Evolutionary conservation across 768 basidiomycete genomes (phyloP), one percentile per base, ranked within the genome.

Genomic region (Hericium erinaceus): DNA sequence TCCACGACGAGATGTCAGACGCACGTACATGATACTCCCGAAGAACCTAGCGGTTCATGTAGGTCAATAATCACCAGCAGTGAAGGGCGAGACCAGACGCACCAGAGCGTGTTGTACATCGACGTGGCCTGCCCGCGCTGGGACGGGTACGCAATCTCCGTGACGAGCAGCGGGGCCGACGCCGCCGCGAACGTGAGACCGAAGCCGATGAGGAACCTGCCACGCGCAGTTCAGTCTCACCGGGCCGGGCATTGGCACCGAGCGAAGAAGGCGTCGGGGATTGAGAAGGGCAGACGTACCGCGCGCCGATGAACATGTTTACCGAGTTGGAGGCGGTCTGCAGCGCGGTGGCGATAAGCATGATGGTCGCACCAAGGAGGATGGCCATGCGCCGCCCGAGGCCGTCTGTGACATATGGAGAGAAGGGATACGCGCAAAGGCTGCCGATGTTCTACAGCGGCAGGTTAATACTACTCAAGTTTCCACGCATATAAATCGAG

Each of bases 71-170:
- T 39, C 28, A 41, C 40, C 12, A 4, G 57, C 49, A 3, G 49
- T 1, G 13, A 15, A 20, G 15, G 1, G 49, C 18, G 18, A 26
- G 12, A 16, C 10, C 33, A 56, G 20, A 59, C 64, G 20, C 64
- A 77, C 78, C 77, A 78, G 20, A 77, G 66, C 12, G 70, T 67
- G 66, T 75, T 75, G 64, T 75, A 77, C 33, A 72, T 63, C 13
- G 76, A 74, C 11, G 78, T 81, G 54, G 76, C 57, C 2, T 70
- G 71, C 12, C 69, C 75, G 41, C 78, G 76, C 61, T 80, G 75
- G 9, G 75, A 73, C 12, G 77, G 78, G 64, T 78, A 79, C 1
- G 79, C 73, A 18, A 81, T 64, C 68, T 82, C 79, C 40, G 77
- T 75, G 58, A 80, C 69, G 16, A 81, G 72, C 22, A 80, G 65